A percentile compares a stretch with the other conserved stretches of the same genome.
phyloP scores from a whole-genome alignment of 345 rosid genomes.

The Rhodamnia argentea region DNA sequence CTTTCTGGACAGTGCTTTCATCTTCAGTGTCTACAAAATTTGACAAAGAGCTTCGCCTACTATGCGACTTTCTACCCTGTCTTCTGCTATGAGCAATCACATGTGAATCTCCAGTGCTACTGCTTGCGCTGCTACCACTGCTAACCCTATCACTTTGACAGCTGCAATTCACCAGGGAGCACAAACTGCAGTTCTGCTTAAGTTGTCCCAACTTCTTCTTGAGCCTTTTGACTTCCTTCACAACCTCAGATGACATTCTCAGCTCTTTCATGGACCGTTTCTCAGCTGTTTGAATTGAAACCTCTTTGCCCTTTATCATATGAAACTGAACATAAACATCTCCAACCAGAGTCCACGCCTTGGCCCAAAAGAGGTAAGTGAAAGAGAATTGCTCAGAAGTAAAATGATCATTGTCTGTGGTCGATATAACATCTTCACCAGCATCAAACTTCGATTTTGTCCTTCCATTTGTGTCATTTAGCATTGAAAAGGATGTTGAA shows the following conservation, averaged over 20 bases:
- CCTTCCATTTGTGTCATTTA: constrained; percentile 8
- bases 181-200: constrained; percentile 58
- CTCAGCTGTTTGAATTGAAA: constrained; percentile 22
- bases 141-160: constrained; percentile 88
- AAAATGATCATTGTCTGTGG: constrained; percentile 18
- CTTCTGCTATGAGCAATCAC: constrained; percentile 39
- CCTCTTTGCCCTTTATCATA: constrained; percentile 44
- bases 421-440: constrained; percentile 22
- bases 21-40: constrained; percentile 21
- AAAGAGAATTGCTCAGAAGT: constrained; percentile 46
- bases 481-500: constrained; percentile 15
- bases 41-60: constrained; percentile 19
- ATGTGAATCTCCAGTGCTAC: constrained; percentile 45
- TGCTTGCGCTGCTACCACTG: constrained; percentile 91
- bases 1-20: constrained; percentile 11
- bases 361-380: constrained; percentile 75
- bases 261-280: constrained; percentile 35
- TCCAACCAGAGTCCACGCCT: constrained; percentile 85
- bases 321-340: constrained; percentile 82
- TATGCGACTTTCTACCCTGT: constrained; percentile 37
- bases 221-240: constrained; percentile 78
- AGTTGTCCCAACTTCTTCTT: constrained; percentile 58
- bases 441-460: constrained; percentile 17
- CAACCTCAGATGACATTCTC: constrained; percentile 75
- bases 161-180: constrained; percentile 89